phyloP scores from a whole-genome alignment of 1,284 basidiomycete species.

The Fomes fomentarius region DNA sequence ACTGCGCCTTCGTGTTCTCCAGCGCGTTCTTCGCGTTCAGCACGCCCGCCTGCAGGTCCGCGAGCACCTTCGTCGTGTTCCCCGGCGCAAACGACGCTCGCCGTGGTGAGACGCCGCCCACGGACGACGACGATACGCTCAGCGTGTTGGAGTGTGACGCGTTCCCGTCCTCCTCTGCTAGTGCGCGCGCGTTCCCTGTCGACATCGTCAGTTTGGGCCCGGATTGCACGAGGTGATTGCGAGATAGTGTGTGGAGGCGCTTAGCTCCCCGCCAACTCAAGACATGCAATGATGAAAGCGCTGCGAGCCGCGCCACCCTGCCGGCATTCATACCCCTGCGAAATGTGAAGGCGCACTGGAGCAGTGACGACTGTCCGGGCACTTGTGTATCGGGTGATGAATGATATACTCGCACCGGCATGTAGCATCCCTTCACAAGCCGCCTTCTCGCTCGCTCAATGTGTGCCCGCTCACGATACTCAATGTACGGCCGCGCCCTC shows the following conservation, averaged over 20 bases:
- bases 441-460: not conserved
- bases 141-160: constrained; percentile 26
- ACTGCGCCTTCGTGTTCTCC: constrained; percentile 81
- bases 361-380: no score
- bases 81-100: constrained; percentile 70
- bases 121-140: constrained; percentile 28
- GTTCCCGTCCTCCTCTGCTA: constrained; percentile 67
- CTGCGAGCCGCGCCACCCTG: not conserved
- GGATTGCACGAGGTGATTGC: not conserved
- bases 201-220: constrained; percentile 6
- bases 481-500: no score
- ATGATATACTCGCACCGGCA: no score
- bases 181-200: constrained; percentile 76
- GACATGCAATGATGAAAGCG: not conserved
- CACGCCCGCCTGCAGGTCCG: constrained; percentile 83
- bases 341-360: no score
- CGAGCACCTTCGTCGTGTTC: constrained; percentile 81
- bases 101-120: constrained; percentile 35
- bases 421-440: not conserved
- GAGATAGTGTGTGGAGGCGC: not conserved
- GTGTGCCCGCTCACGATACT: no score
- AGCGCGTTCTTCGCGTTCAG: constrained; percentile 77
- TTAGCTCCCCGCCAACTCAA: not conserved
- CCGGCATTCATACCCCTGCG: no score
- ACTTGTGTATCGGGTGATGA: no score